A percentile compares a stretch with the other conserved stretches of the same genome.
Evolutionary conservation across 306 rosid species (phyloP).

Genomic region (Cicer yamashitae): DNA sequence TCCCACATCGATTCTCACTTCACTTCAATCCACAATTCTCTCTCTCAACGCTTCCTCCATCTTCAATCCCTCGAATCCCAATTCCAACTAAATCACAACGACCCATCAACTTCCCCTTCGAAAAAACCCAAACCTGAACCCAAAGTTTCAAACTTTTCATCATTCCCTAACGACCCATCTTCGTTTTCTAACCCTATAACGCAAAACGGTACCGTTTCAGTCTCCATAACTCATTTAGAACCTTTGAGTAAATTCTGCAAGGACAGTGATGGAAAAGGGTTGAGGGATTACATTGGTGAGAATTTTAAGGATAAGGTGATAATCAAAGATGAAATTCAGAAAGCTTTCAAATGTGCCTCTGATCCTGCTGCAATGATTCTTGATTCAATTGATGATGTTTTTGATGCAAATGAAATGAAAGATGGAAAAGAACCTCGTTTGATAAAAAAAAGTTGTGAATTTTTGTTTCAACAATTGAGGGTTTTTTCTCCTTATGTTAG

Average conservation of each 20-base stretch:
- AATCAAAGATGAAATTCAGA: constrained; percentile 55
- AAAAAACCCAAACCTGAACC: neutral
- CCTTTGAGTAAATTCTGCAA: constrained; percentile 57
- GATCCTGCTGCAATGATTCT: constrained; percentile 68
- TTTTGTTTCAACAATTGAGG: constrained; percentile 66
- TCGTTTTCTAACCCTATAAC: constrained; percentile 29
- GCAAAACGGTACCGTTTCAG: constrained; percentile 18
- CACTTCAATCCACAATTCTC: constrained; percentile 62
- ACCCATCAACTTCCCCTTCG: constrained; percentile 43
- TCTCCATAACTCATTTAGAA: neutral
- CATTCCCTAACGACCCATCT: constrained; percentile 40
- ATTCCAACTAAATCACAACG: constrained; percentile 5
- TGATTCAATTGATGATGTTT: constrained; percentile 68
- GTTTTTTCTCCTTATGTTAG: constrained; percentile 47
- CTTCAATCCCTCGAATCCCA: constrained; percentile 67
- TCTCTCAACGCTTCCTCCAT: constrained; percentile 54
- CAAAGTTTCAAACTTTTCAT: constrained; percentile 18
- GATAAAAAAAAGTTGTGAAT: constrained; percentile 55
- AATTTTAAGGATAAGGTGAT: constrained; percentile 45
- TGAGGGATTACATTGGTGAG: constrained; percentile 58
- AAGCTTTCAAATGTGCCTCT: constrained; percentile 52
- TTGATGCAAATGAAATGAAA: constrained; percentile 15
- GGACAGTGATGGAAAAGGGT: constrained; percentile 66
- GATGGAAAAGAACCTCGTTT: constrained; percentile 45
- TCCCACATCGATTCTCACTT: constrained; percentile 70